These are phyloP conservation scores for Dictyostelium firmibasis DNA, from an alignment of 78 protist genomes.

Conservation along the genomic window DNA sequence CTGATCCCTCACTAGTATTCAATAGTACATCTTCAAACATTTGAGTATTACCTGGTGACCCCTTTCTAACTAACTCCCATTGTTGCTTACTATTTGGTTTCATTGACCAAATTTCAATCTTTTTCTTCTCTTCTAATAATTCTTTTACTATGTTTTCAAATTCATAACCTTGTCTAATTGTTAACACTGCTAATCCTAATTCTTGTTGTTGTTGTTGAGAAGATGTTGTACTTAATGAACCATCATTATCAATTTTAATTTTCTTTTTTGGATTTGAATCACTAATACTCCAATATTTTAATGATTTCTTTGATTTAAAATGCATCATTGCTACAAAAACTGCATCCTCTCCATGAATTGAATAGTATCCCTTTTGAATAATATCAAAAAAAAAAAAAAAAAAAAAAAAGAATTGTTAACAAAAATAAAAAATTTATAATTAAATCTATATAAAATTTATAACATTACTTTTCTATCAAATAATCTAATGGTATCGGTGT, in stretches of 20 bases:
- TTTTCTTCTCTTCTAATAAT: constrained; percentile 21
- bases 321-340: constrained; percentile 55
- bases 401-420: background rate
- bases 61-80: constrained; percentile 25
- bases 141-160: constrained; percentile 38
- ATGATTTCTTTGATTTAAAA: constrained; percentile 51
- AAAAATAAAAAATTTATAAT: background rate
- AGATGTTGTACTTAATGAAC: background rate
- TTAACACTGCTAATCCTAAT: constrained; percentile 21
- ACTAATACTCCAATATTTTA: constrained; percentile 29
- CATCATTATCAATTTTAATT: background rate
- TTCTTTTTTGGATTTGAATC: constrained; percentile 12
- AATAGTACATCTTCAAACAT: constrained; percentile 41
- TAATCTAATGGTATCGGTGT: constrained; percentile 6
- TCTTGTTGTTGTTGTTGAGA: background rate
- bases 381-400: background rate
- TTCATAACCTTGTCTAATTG: constrained; percentile 46
- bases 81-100: constrained; percentile 15
- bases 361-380: constrained; percentile 49
- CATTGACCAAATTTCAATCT: constrained; percentile 35
- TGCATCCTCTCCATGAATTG: constrained; percentile 56
- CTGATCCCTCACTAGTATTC: background rate
- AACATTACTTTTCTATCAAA: constrained; percentile 61
- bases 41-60: constrained; percentile 66
- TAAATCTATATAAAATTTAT: background rate